Conservation (phyloP, 2,329 filamentous ascomycete genomes). For the Venturia oleaginea region DNA sequence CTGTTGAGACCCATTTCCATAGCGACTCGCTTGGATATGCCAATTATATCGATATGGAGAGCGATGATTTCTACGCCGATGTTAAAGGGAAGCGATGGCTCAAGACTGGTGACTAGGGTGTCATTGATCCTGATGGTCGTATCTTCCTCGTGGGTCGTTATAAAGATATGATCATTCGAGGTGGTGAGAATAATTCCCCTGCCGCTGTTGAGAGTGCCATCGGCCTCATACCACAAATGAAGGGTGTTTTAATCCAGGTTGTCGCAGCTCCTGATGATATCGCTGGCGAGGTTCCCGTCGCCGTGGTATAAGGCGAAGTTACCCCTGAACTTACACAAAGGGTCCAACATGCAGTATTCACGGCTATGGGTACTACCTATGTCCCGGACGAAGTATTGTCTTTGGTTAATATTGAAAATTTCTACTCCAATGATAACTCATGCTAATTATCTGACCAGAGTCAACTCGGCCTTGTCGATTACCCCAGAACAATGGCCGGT, state of each 20-base stretch:
- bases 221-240: conserved; percentile 22
- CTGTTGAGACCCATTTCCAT: conserved; percentile 35
- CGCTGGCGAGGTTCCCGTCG: conserved; percentile 41
- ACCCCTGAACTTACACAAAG: conserved; percentile 27
- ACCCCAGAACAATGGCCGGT: conserved; percentile 36
- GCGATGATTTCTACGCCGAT: conserved; percentile 30
- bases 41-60: conserved; percentile 25
- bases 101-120: conserved; percentile 34
- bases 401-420: conserved; percentile 18
- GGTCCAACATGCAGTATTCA: conserved; percentile 21
- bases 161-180: conserved; percentile 39
- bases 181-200: conserved; percentile 38
- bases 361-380: conserved; percentile 30
- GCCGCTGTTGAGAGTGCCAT: conserved; percentile 26
- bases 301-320: conserved; percentile 30
- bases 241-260: conserved; percentile 25
- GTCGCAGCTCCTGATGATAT: conserved; percentile 37
- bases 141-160: conserved; percentile 35
- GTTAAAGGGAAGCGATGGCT: conserved; percentile 27
- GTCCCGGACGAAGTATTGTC: conserved; percentile 34
- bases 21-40: conserved; percentile 28
- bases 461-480: conserved; percentile 31
- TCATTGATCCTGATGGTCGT: conserved; percentile 30
- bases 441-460: conserved; percentile 6
- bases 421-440: background rate